phyloP scores from a whole-genome alignment of 73 alveolate genomes.

The Halteria grandinella region DNA sequence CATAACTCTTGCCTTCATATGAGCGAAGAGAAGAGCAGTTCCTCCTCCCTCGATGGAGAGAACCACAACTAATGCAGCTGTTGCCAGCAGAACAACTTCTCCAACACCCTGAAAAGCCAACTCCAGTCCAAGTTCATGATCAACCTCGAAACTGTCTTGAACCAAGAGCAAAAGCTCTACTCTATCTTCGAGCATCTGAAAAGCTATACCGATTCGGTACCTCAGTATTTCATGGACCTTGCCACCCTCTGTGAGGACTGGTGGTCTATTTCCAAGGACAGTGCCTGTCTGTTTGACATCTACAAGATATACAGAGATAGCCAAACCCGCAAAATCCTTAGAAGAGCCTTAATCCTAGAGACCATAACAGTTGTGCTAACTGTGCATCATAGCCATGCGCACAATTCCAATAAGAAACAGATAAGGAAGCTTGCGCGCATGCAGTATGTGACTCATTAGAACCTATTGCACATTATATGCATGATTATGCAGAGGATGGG shows the following conservation, averaged over 20 bases:
- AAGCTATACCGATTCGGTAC: background rate
- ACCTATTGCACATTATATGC: conserved; percentile 7
- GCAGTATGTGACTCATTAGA: no score
- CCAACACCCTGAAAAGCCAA: no score
- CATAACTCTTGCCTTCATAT: no score
- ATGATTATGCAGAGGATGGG: conserved; percentile 41
- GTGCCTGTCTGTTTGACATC: conserved; percentile 28
- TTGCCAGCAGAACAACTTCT: no score
- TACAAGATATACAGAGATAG: conserved; percentile 40
- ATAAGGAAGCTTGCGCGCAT: no score
- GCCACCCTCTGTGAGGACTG: conserved; percentile 37
- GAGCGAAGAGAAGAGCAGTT: no score
- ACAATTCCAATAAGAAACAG: no score
- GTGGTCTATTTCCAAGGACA: conserved; percentile 47
- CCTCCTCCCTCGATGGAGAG: no score
- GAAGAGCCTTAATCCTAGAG: conserved; percentile 33
- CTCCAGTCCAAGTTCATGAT: conserved; percentile 10
- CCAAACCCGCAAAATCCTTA: conserved; percentile 10
- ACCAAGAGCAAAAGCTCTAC: conserved; percentile 18
- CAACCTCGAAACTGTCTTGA: conserved; percentile 30
- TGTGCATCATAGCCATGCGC: no score
- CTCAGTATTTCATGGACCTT: background rate
- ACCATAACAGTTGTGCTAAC: conserved; percentile 15
- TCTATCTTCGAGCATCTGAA: background rate
- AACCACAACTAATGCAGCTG: no score